Conservation (phyloP, 371 early-diverging fungal genomes). For the Lichtheimia ramosa region DNA sequence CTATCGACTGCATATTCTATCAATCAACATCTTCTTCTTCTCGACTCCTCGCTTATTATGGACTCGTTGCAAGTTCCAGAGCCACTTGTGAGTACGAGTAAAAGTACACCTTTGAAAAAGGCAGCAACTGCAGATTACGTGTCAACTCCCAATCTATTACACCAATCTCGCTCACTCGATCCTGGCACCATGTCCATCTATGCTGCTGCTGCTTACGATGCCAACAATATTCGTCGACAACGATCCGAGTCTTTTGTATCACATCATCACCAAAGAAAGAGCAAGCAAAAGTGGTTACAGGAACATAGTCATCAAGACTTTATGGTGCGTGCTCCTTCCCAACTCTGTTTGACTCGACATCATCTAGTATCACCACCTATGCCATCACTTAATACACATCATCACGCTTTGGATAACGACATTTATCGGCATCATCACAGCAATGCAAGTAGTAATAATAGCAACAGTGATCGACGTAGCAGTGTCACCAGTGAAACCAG, state of each 20-base stretch:
- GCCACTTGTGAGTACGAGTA: constrained; percentile 4
- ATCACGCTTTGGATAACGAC: background rate
- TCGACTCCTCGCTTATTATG: constrained; percentile 12
- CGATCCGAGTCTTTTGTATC: constrained; percentile 26
- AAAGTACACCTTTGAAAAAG: constrained; percentile 11
- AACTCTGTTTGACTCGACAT: constrained; percentile 11
- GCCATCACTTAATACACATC: background rate
- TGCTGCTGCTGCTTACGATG: constrained; percentile 13
- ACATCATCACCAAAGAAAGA: constrained; percentile 1
- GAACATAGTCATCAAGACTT: background rate
- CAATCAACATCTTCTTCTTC: background rate
- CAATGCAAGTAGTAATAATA: constrained; percentile 5
- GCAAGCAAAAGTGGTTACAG: background rate
- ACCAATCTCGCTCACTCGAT: constrained; percentile 2
- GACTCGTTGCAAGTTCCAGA: constrained; percentile 20
- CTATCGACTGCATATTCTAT: too few species aligned
- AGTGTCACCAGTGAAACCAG: constrained; percentile 1
- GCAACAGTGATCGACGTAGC: constrained; percentile 4
- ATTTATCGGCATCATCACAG: background rate
- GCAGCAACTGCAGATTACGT: constrained; percentile 5
- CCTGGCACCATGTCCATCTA: constrained; percentile 10
- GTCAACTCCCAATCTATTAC: constrained; percentile 2
- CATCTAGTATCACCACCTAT: background rate
- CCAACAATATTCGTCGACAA: constrained; percentile 21
- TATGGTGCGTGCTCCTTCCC: constrained; percentile 8